Percentiles rank a stretch among this genome's conserved stretches.
These are phyloP conservation scores for Picea glauca DNA, from an alignment of 75 land plant genomes.

Conservation along the genomic window DNA sequence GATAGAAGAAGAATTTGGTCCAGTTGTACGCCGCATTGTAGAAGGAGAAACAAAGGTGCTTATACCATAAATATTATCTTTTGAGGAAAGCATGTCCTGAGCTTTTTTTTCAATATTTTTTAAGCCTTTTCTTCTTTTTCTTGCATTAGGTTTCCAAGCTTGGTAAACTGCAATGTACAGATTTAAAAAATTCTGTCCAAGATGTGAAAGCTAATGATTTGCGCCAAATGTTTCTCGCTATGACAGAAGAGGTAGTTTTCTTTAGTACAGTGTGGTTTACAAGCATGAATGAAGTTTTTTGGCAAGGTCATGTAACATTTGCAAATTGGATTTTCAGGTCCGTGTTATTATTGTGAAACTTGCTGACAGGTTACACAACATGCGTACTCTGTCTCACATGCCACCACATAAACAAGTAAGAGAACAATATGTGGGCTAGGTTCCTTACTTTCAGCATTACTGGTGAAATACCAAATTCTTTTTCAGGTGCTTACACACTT, in stretches of 20 bases:
- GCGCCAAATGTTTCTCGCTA: slow-evolving; percentile 95
- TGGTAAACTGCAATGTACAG: slow-evolving; percentile 76
- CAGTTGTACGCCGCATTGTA: slow-evolving; percentile 82
- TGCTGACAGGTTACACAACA: slow-evolving; percentile 94
- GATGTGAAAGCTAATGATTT: slow-evolving; percentile 98
- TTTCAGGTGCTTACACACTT: background rate
- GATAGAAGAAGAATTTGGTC: slow-evolving; percentile 90
- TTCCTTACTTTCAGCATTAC: background rate
- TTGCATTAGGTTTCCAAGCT: slow-evolving; percentile 82
- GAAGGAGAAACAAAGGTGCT: slow-evolving; percentile 96
- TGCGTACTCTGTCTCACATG: slow-evolving; percentile 94
- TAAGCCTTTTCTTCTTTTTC: background rate
- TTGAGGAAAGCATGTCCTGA: background rate
- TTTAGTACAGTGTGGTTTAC: background rate
- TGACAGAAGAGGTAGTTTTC: slow-evolving; percentile 83
- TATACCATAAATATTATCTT: background rate
- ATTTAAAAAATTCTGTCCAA: slow-evolving; percentile 43
- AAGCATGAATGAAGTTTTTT: background rate
- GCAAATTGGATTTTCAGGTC: slow-evolving; percentile 45
- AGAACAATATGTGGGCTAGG: background rate
- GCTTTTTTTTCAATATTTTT: background rate
- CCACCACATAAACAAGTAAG: slow-evolving; percentile 92
- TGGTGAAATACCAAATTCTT: background rate
- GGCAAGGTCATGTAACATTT: slow-evolving; percentile 1
- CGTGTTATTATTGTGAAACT: slow-evolving; percentile 97